Evolutionary conservation across 2,329 filamentous ascomycete species (phyloP).

Genomic region (Hyphodiscus sp.): DNA sequence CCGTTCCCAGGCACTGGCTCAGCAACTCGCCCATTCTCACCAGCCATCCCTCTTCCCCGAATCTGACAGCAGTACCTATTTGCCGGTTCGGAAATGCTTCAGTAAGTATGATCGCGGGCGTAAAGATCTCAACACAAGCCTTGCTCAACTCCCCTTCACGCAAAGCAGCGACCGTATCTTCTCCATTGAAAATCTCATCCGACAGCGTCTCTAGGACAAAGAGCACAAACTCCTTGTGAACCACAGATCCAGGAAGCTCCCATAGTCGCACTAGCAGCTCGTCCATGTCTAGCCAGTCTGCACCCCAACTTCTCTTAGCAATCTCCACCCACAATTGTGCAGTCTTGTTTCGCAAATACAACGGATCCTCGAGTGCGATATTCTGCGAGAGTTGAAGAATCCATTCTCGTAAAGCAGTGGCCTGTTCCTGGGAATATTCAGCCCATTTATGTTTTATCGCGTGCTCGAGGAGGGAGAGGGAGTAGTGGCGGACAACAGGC

Average conservation of each 20-base stretch:
- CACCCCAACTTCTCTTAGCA: slow-evolving; percentile 87
- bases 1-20: slow-evolving; percentile 61
- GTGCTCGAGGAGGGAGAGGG: slow-evolving; percentile 84
- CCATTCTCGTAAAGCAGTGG: slow-evolving; percentile 63
- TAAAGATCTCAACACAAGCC: slow-evolving; percentile 90
- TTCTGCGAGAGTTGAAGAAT: slow-evolving; percentile 71
- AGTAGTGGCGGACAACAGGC: slow-evolving; percentile 85
- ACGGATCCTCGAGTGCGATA: slow-evolving; percentile 64
- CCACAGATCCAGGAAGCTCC: slow-evolving; percentile 58
- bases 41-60: slow-evolving; percentile 82
- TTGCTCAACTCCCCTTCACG: slow-evolving; percentile 80
- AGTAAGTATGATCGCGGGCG: slow-evolving; percentile 65
- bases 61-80: slow-evolving; percentile 56
- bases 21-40: slow-evolving; percentile 69
- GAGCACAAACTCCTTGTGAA: slow-evolving; percentile 78
- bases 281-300: slow-evolving; percentile 95
- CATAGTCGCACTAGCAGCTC: slow-evolving; percentile 73
- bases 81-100: slow-evolving; percentile 73
- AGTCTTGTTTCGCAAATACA: slow-evolving; percentile 87
- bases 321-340: slow-evolving; percentile 92
- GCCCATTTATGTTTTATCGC: slow-evolving; percentile 81
- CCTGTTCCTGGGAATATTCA: slow-evolving; percentile 63
- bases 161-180: slow-evolving; percentile 79
- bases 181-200: slow-evolving; percentile 87
- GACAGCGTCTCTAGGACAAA: slow-evolving; percentile 85